phyloP scores from a whole-genome alignment of 2,329 filamentous ascomycete genomes.

The Fusarium tricinctum region DNA sequence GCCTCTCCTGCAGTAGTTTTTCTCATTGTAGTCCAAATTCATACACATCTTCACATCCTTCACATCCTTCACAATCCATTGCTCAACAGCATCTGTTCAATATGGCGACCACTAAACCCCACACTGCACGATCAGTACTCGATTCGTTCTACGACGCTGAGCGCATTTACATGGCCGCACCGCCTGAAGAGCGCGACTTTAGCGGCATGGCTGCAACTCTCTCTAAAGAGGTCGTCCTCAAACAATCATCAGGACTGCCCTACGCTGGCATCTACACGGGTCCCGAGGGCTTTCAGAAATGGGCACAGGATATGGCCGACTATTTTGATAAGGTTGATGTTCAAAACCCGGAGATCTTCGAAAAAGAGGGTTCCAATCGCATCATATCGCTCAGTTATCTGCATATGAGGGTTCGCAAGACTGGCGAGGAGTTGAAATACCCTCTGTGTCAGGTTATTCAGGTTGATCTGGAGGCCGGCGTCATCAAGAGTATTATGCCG shows the following conservation, averaged over 20 bases:
- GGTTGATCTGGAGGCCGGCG: constrained; percentile 52
- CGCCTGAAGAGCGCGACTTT: constrained; percentile 52
- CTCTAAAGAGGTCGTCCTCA: constrained; percentile 45
- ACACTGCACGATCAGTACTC: constrained; percentile 50
- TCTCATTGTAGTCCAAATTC: not conserved
- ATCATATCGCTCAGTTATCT: constrained; percentile 50
- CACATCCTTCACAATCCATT: no score
- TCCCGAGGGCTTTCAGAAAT: constrained; percentile 51
- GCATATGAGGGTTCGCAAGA: constrained; percentile 51
- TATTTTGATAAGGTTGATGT: constrained; percentile 51
- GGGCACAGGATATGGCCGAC: constrained; percentile 50
- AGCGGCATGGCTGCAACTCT: constrained; percentile 49
- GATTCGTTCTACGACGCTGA: constrained; percentile 55
- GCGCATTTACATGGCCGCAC: constrained; percentile 52
- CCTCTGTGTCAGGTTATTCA: constrained; percentile 52
- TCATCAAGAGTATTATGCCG: constrained; percentile 50
- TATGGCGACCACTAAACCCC: constrained; percentile 7
- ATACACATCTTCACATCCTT: not conserved
- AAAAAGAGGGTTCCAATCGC: constrained; percentile 47
- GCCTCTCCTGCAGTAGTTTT: not conserved
- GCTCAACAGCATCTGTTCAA: not conserved
- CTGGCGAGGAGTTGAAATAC: constrained; percentile 48
- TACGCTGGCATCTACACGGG: constrained; percentile 53
- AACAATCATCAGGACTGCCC: constrained; percentile 54
- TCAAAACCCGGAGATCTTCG: constrained; percentile 52